These are phyloP conservation scores for Vaccinium corymbosum DNA, from an alignment of 148 eudicot genomes.

Conservation along the genomic window DNA sequence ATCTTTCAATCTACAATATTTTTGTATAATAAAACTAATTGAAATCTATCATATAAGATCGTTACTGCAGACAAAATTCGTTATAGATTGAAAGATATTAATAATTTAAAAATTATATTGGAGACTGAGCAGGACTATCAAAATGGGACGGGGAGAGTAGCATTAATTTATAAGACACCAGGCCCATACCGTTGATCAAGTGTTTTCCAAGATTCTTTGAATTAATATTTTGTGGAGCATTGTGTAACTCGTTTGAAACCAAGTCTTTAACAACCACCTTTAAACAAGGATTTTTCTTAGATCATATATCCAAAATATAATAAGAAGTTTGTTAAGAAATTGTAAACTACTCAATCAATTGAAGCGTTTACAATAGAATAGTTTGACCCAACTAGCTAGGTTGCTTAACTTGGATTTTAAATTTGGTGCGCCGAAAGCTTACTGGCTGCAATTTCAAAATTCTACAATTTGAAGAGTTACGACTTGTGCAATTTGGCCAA, in stretches of 20 bases:
- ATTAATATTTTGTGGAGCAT: slow-evolving; percentile 1
- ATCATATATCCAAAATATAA: background rate
- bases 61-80: too few species aligned
- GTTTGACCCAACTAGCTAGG: background rate
- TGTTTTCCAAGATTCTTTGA: background rate
- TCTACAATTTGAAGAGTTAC: background rate
- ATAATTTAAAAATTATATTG: too few species aligned
- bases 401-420: background rate
- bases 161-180: background rate
- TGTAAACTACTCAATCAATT: background rate
- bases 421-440: background rate
- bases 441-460: too few species aligned
- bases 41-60: too few species aligned
- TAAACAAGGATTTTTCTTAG: background rate
- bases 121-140: too few species aligned
- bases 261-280: background rate
- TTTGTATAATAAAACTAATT: too few species aligned
- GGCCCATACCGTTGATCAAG: background rate
- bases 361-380: background rate
- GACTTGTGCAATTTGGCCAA: background rate
- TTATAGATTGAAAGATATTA: too few species aligned
- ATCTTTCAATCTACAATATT: too few species aligned
- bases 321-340: slow-evolving; percentile 5
- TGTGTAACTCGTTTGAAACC: slow-evolving; percentile 9
- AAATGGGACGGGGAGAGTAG: too few species aligned